A percentile compares a stretch with the other conserved stretches of the same genome.
phyloP scores from a whole-genome alignment of 257 asterid species.

The Craterostigma plantagineum region DNA sequence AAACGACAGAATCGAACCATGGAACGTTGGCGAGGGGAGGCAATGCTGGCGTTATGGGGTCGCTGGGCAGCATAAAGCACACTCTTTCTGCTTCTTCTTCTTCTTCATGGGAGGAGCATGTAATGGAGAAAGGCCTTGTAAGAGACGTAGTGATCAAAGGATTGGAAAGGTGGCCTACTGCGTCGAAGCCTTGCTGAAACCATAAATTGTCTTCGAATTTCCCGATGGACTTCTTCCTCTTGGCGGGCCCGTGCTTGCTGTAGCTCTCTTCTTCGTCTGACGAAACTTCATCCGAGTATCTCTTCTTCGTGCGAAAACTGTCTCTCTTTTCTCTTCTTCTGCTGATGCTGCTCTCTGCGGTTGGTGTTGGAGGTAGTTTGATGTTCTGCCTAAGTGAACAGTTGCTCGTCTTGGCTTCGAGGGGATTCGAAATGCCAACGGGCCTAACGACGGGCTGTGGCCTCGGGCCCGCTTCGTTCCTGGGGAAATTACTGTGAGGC shows the following conservation, averaged over 20 bases:
- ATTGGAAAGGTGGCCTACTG: no score
- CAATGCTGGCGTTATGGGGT: constrained; percentile 21
- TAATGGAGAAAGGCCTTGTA: constrained; percentile 35
- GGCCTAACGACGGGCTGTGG: constrained; percentile 55
- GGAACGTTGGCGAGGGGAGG: constrained; percentile 59
- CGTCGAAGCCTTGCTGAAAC: constrained; percentile 50
- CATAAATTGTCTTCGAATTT: constrained; percentile 31
- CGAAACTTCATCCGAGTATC: constrained; percentile 41
- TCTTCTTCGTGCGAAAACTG: constrained; percentile 36
- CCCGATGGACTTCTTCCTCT: constrained; percentile 16
- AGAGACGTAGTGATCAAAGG: constrained; percentile 4
- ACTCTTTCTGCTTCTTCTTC: no score
- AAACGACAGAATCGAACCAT: constrained; percentile 58
- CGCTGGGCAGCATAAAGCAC: constrained; percentile 27
- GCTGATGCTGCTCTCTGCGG: constrained; percentile 12
- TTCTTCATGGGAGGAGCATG: constrained; percentile 60
- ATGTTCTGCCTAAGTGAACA: constrained; percentile 54
- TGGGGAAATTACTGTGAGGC: constrained; percentile 38
- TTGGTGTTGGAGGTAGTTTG: constrained; percentile 45
- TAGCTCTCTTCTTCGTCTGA: constrained; percentile 20
- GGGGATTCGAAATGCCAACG: constrained; percentile 25
- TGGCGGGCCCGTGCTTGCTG: constrained; percentile 57
- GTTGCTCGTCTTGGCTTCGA: constrained; percentile 33
- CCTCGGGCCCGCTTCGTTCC: constrained; percentile 37
- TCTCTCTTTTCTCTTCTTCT: constrained; percentile 24